phyloP scores from a whole-genome alignment of 352 stramenopile species.

The Globisporangium orthogonon region DNA sequence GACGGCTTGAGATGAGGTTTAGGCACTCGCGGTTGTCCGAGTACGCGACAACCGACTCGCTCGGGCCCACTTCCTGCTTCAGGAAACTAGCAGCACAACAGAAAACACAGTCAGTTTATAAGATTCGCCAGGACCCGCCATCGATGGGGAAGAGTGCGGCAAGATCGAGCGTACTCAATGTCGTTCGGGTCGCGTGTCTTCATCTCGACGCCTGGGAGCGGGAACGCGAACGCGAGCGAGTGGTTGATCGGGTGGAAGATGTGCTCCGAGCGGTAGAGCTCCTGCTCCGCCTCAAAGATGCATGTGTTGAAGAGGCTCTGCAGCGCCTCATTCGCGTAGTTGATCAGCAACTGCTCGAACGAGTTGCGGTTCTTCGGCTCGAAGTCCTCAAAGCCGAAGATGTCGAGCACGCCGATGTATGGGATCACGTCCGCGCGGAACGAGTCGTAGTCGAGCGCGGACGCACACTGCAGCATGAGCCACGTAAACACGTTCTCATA shows the following conservation, averaged over 20 bases:
- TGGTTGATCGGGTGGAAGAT: conserved; percentile 83
- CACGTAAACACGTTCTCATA: conserved; percentile 88
- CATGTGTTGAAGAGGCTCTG: conserved; percentile 88
- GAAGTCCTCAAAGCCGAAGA: conserved; percentile 91
- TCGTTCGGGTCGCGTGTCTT: conserved; percentile 28
- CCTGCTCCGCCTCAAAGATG: conserved; percentile 83
- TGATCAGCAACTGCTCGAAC: conserved; percentile 91
- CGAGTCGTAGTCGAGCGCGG: conserved; percentile 74
- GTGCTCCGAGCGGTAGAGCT: conserved; percentile 76
- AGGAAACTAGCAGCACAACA: conserved; percentile 20
- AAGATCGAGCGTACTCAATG: conserved; percentile 20
- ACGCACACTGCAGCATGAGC: conserved; percentile 83
- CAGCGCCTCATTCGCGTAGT: conserved; percentile 90
- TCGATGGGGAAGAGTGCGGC: neutral
- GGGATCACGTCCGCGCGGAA: conserved; percentile 72
- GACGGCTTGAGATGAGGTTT: conserved; percentile 75
- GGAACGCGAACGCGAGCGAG: conserved; percentile 71
- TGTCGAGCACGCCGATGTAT: conserved; percentile 90
- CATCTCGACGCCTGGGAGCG: conserved; percentile 30
- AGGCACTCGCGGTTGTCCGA: conserved; percentile 84
- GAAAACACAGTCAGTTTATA: neutral
- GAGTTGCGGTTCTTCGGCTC: conserved; percentile 86
- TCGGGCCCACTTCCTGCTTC: conserved; percentile 28
- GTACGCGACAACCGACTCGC: conserved; percentile 57
- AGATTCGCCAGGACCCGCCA: neutral